Evolutionary conservation across 345 rosid genomes (phyloP), one percentile per base, ranked within the genome.

Genomic region (Limnanthes douglasii): DNA sequence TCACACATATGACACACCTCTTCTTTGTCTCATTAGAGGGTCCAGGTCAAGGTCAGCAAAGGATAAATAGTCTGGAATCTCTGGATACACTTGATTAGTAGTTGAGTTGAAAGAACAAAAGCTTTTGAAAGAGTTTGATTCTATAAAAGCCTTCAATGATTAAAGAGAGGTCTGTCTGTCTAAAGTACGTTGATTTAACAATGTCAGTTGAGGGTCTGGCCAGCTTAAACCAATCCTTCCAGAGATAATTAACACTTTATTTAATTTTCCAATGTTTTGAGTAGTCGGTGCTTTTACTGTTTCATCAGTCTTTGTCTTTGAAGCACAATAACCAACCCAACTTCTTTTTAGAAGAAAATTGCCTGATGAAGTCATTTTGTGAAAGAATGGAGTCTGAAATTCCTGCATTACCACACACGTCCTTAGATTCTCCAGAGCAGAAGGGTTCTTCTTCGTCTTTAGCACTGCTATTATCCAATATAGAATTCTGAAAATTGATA

Each of bases 201-300:
- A 57, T 60, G 79, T 58, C 31, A 88, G 52, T 4, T 69, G 95
- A 10, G 78, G 78, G 56, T 82, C 97, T 6, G 95, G 97, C 95
- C 97, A 88, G 59, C 68, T 73, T 43, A 88, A 65, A 35, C 93
- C 81, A 36, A 77, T 62, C 59, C 72, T 57, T 48, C 79, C 90
- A 51, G 75, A 50, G 36, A 88, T 69, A 51, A 88, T 82, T 15
- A 78, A 60, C 75, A 53, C 52, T 63, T 39, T 70, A 45, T 57
- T 60, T 18, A 83, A 19, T 37, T 64, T 70, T 11, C 32, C 16
- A 36, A 39, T 43, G 27, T 49, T 47, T 43, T 54, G 56, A 23
- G 39, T 32, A 23, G 30, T 21, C 9, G 42, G 3, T 19, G 45
- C 45, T 37, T 51, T 59, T 4, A 8, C 22, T 5, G 36, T 59